phyloP scores from a whole-genome alignment of 2,329 filamentous ascomycete genomes.

The Polytolypa hystricis region DNA sequence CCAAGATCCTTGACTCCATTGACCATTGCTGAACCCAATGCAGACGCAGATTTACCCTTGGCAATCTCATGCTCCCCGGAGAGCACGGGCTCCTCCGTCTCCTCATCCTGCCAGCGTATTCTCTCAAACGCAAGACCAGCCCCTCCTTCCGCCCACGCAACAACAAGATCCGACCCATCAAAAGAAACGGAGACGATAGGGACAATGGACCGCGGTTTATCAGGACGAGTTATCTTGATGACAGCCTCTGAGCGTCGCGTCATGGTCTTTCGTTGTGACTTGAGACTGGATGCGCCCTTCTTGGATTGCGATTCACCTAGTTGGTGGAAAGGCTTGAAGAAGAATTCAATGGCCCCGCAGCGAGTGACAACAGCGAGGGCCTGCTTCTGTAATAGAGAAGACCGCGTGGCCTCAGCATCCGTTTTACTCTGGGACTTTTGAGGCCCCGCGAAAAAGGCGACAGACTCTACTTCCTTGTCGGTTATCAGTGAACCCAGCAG shows the following conservation, averaged over 20 bases:
- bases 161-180: constrained; percentile 34
- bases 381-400: constrained; percentile 24
- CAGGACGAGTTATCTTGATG: constrained; percentile 35
- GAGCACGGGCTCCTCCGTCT: constrained; percentile 34
- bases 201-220: constrained; percentile 28
- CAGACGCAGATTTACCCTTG: constrained; percentile 32
- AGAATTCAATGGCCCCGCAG: constrained; percentile 40
- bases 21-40: constrained; percentile 37
- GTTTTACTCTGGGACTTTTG: constrained; percentile 10
- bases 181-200: constrained; percentile 35
- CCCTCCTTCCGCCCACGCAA: constrained; percentile 40
- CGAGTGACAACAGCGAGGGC: constrained; percentile 36
- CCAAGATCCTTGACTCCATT: constrained; percentile 43
- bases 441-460: constrained; percentile 26
- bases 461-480: constrained; percentile 33
- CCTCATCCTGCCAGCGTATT: constrained; percentile 35
- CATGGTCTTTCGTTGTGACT: constrained; percentile 34
- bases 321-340: constrained; percentile 37
- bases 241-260: constrained; percentile 35
- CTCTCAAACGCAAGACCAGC: constrained; percentile 41
- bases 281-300: constrained; percentile 29
- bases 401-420: constrained; percentile 8
- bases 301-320: constrained; percentile 16
- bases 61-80: constrained; percentile 35
- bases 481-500: constrained; percentile 39